These are phyloP conservation scores for Penicillium paneum DNA, from an alignment of 2,329 filamentous ascomycete genomes.

Conservation along the genomic window DNA sequence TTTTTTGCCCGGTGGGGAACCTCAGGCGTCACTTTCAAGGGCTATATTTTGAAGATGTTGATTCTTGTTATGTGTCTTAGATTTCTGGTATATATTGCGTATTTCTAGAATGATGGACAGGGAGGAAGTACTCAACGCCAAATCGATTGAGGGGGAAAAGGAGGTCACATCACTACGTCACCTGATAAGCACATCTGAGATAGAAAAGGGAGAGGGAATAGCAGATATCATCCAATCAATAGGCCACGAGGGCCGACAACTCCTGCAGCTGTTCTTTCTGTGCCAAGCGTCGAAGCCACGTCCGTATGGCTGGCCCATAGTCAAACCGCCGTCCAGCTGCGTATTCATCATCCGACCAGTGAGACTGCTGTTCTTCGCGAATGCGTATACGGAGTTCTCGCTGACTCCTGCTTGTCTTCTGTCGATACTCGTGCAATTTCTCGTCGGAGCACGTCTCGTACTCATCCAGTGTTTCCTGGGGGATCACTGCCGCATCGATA, in stretches of 20 bases:
- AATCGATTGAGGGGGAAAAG: background rate
- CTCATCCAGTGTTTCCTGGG: constrained; percentile 20
- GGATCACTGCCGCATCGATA: constrained; percentile 35
- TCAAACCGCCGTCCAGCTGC: constrained; percentile 53
- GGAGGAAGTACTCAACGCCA: background rate
- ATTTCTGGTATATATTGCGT: background rate
- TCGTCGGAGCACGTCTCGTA: constrained; percentile 26
- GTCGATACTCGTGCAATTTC: constrained; percentile 32
- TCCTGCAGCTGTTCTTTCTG: constrained; percentile 58
- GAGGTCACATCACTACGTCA: background rate
- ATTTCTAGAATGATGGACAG: background rate
- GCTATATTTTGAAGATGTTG: background rate
- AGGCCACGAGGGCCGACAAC: constrained; percentile 23
- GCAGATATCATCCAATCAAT: constrained; percentile 15
- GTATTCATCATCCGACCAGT: constrained; percentile 40
- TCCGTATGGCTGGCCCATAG: constrained; percentile 65
- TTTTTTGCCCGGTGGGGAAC: constrained; percentile 8
- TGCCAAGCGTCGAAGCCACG: constrained; percentile 67
- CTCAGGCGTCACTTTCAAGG: background rate
- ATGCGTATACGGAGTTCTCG: constrained; percentile 35
- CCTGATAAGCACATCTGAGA: background rate
- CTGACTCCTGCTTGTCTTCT: constrained; percentile 32
- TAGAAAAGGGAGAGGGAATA: background rate
- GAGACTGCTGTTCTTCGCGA: constrained; percentile 40
- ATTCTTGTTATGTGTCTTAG: no score